phyloP scores from a whole-genome alignment of 345 rosid species.

The Dipteronia sinensis region DNA sequence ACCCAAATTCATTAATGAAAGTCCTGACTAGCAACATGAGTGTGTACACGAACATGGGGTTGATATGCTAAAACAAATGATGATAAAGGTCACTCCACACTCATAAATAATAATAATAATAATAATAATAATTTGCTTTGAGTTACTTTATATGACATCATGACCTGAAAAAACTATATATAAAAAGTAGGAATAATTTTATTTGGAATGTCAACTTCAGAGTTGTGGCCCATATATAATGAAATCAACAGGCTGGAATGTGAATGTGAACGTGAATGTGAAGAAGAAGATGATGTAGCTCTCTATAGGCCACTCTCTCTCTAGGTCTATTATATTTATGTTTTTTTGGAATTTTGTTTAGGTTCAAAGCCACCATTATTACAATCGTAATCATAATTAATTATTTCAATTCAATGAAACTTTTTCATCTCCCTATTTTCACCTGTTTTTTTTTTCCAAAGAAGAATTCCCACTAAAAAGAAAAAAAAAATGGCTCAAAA shows the following conservation, averaged over 20 bases:
- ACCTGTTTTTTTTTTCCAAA: background rate
- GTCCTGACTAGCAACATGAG: background rate
- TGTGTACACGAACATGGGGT: background rate
- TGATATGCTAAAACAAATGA: background rate
- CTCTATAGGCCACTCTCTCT: slow-evolving; percentile 4
- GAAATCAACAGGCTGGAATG: slow-evolving; percentile 8
- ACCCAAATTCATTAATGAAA: background rate
- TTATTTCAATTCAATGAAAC: slow-evolving; percentile 14
- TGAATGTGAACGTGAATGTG: background rate
- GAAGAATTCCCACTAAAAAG: background rate
- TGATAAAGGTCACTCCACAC: background rate
- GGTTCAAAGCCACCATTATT: slow-evolving; percentile 39
- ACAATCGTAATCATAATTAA: slow-evolving; percentile 26
- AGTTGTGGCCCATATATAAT: background rate
- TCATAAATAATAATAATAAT: no score
- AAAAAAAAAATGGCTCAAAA: background rate
- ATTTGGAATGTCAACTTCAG: slow-evolving; percentile 4
- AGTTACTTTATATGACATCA: background rate
- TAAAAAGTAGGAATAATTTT: background rate
- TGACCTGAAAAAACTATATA: background rate
- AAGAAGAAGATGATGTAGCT: background rate
- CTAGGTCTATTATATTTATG: slow-evolving; percentile 21
- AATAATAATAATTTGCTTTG: no score
- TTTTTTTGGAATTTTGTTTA: slow-evolving; percentile 35
- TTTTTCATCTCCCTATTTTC: background rate